Evolutionary conservation across 495 filamentous ascomycete species (phyloP), one percentile per base, ranked within the genome.

Genomic region (Wilcoxina mikolae): DNA sequence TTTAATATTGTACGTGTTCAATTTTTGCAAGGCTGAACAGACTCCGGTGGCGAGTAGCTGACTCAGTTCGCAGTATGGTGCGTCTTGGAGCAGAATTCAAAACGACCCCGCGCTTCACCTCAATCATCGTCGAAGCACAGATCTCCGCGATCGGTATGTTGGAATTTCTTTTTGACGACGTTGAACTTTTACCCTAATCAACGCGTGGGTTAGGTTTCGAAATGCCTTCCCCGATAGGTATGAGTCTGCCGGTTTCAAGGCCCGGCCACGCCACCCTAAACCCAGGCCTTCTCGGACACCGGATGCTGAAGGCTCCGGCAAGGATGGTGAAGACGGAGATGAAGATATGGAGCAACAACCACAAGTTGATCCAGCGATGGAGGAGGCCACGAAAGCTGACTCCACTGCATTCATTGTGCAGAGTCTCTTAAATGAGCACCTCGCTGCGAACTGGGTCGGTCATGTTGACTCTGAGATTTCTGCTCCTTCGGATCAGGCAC

Each of bases 11-110:
- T 66, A 59, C 12, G 63, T 53, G 51, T 44, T 51, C 12, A 22
- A 29, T 45, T 27, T n/a, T n/a, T n/a, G n/a, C n/a, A n/a, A n/a
- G n/a, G n/a, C n/a, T n/a, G n/a, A n/a, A n/a, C n/a, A n/a, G n/a
- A n/a, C n/a, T n/a, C 35, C 26, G 31, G 28, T 53, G 50, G 18
- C 15, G 12, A 33, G 10, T 42, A 28, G 26, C 28, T 53, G 31
- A 53, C 18, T 20, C 48, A 43, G 10, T 28, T 29, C 26, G 11
- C 53, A 66, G 63, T 58, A 66, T 49, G 63, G 63, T 33, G 58
- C 63, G 28, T 59, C 62, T 27, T 66, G 63, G 63, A 67, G 64
- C 26, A 66, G 60, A 56, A 66, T 66, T 48, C 63, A 66, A 42
- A 55, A 51, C 27, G 63, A 66, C 22, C 56, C 63, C 22, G 43